Base-by-base conservation (phyloP, 2,329 filamentous ascomycete species). In the Mycosphaerella sp. region DNA sequence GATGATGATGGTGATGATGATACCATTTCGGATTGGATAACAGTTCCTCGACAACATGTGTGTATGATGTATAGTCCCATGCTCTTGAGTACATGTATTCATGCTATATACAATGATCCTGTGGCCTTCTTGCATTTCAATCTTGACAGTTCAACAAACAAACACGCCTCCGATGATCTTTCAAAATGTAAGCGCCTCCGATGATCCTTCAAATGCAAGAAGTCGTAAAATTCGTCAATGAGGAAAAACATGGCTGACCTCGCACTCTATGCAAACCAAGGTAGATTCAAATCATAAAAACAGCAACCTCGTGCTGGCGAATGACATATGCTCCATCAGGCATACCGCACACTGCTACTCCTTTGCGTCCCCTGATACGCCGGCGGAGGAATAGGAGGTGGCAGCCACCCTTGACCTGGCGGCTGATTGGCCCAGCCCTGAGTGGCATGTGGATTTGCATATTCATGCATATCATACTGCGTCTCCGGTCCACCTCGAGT, bases 1-100 rank as follows among this genome's bases (percentile, higher is more conserved):
- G 91, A 32, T 25, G 7, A 25, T 25, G 21, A 25, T 25, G 1
- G 4, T 25, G 21, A 25, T 25, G 21, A 25, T 25, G 21, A 25
- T 6, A 25, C 21, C 21, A 25, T 4, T 25, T 25, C 21, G 21
- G 7, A 6, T 25, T 25, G n/a, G n/a, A n/a, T 5, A 6, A 25
- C 3, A 25, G 21, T 25, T 25, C 21, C 21, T 25, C n/a, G n/a
- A n/a, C n/a, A n/a, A n/a, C n/a, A n/a, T n/a, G n/a, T n/a, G n/a
- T n/a, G n/a, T n/a, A n/a, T n/a, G n/a, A n/a, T n/a, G n/a, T n/a
- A n/a, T n/a, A n/a, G 21, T 25, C 21, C 7, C 21, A 25, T 25
- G 21, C 21, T 25, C 6, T 25, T 25, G n/a, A n/a, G n/a, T n/a
- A n/a, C n/a, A n/a, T n/a, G n/a, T n/a, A n/a, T n/a, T n/a, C n/a